Evolutionary conservation across 2,329 filamentous ascomycete species (phyloP), one percentile per base, ranked within the genome.

Genomic region (Pseudogymnoascus sp.): DNA sequence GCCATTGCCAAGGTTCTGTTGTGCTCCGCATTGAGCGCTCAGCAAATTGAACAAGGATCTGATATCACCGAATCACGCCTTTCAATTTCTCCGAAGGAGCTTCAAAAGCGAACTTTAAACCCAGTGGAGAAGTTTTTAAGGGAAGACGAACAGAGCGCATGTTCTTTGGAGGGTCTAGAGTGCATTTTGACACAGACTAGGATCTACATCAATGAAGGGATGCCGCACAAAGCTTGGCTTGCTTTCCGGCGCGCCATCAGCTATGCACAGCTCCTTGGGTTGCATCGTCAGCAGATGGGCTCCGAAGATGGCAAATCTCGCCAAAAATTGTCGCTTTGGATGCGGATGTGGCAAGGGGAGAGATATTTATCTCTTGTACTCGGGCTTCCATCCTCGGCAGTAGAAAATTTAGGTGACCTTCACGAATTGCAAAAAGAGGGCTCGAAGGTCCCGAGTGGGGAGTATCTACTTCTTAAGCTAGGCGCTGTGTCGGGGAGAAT

Each of bases 151-250:
- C 78, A 82, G 59, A 78, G 78, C 63, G 76, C 77, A 12, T 78
- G 78, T 8, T 82, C 77, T 1, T 67, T 84, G 0, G 78, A 84
- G 60, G 80, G 79, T 2, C 75, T 86, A 63, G 82, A 85, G 69
- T 81, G 78, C 60, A 75, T 82, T 44, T 73, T 80, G 59, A 69
- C 86, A 11, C 75, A 79, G 42, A 75, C 77, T 11, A 84, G 84
- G 68, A 78, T 81, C 65, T 80, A 82, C 65, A 73, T 82, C 61
- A 81, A 84, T 63, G 78, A 82, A 65, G 84, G 83, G 2, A 78
- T 80, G 44, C 82, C 84, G 10, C 78, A 81, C 37, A 77, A 79
- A 66, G 78, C 81, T 0, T 86, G 83, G 84, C 73, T 83, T 4
- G 71, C 77, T 7, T 76, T 76, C 42, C 78, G 83, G 11, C 77